Evolutionary conservation across 345 rosid species (phyloP).

Genomic region (Gossypium ekmanianum): DNA sequence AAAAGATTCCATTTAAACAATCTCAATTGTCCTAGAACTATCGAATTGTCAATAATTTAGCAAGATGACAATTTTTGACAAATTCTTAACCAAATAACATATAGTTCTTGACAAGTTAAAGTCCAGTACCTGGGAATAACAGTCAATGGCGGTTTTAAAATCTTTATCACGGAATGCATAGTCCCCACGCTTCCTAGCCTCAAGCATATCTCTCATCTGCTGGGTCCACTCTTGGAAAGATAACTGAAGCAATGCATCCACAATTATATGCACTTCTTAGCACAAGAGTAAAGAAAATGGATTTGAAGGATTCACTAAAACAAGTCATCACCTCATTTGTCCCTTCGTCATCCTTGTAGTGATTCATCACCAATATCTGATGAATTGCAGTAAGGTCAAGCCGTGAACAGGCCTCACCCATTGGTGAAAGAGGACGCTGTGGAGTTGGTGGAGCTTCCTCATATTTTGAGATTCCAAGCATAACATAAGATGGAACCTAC

Average conservation of each 20-base stretch:
- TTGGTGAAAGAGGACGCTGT: slow-evolving; percentile 68
- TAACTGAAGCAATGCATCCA: slow-evolving; percentile 44
- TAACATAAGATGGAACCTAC: slow-evolving; percentile 85
- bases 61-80: neutral
- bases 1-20: neutral
- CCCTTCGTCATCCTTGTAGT: slow-evolving; percentile 96
- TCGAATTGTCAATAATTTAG: neutral
- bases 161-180: slow-evolving; percentile 91
- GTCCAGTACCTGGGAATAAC: slow-evolving; percentile 80
- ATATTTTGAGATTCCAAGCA: slow-evolving; percentile 74
- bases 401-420: slow-evolving; percentile 96
- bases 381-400: slow-evolving; percentile 97
- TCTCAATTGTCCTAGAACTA: neutral
- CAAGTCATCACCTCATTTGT: slow-evolving; percentile 63
- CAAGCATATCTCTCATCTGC: slow-evolving; percentile 94
- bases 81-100: neutral
- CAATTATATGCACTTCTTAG: slow-evolving; percentile 21
- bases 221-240: slow-evolving; percentile 99
- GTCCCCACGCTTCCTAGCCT: slow-evolving; percentile 91
- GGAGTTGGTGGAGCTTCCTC: slow-evolving; percentile 77
- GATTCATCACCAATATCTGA: slow-evolving; percentile 75
- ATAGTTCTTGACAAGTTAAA: neutral
- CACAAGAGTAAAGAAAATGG: neutral
- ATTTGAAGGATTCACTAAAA: slow-evolving; percentile 2
- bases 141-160: slow-evolving; percentile 82